phyloP scores from a whole-genome alignment of 2,329 filamentous ascomycete species.

The Botrytis paeoniae region DNA sequence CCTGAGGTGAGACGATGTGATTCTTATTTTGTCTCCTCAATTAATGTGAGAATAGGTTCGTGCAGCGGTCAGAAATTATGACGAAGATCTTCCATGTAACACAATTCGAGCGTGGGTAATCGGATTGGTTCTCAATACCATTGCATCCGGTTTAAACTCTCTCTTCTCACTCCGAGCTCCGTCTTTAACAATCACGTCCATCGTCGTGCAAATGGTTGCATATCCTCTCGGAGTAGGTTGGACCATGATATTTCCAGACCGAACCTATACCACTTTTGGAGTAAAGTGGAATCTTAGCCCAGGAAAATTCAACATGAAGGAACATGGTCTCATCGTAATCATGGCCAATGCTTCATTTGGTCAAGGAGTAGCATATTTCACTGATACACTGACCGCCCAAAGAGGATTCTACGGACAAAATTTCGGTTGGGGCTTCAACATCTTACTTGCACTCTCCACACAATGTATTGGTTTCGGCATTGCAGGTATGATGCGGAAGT shows the following conservation, averaged over 20 bases:
- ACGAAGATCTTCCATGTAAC: constrained; percentile 62
- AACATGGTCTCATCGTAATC: constrained; percentile 65
- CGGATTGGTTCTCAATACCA: constrained; percentile 35
- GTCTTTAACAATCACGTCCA: constrained; percentile 43
- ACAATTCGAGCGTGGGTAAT: constrained; percentile 62
- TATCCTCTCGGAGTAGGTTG: constrained; percentile 51
- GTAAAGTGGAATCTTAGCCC: constrained; percentile 49
- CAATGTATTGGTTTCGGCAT: constrained; percentile 62
- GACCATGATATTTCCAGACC: constrained; percentile 28
- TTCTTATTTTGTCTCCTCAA: background rate
- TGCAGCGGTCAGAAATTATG: constrained; percentile 41
- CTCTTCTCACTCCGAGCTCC: constrained; percentile 35
- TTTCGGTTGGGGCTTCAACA: constrained; percentile 58
- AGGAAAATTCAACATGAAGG: constrained; percentile 66
- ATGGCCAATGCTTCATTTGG: constrained; percentile 44
- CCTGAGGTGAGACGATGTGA: constrained; percentile 13
- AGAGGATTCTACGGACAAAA: constrained; percentile 70
- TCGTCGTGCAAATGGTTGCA: constrained; percentile 35
- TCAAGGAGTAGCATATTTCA: constrained; percentile 58
- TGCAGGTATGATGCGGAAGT: constrained; percentile 56
- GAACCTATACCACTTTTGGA: constrained; percentile 41
- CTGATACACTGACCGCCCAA: constrained; percentile 70
- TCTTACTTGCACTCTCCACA: constrained; percentile 57
- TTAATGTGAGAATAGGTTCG: constrained; percentile 20
- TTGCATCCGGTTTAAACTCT: constrained; percentile 32